Evolutionary conservation across 2,329 filamentous ascomycete genomes (phyloP), one percentile per base, ranked within the genome.

Genomic region (Colletotrichum navitas): DNA sequence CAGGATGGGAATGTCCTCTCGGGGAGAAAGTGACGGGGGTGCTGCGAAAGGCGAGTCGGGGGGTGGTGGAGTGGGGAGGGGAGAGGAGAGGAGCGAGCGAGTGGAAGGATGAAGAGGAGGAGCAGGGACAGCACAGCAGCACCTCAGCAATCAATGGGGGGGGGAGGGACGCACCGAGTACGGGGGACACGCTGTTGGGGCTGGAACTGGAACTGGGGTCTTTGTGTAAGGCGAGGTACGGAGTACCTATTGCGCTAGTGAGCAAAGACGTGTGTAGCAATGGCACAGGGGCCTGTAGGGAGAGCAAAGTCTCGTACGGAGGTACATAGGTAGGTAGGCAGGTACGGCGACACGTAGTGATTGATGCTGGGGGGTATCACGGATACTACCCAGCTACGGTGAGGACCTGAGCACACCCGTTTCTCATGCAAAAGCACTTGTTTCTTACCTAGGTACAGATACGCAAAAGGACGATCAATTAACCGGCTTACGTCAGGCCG

Each of bases 1-100:
- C 56, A 72, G 65, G 63, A 73, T 74, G 73, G 68, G 73, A 74
- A 73, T 69, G 73, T 71, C 67, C 71, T 74, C 71, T 71, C 64
- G 63, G 49, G 51, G 49, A 61, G 63, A 71, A 66, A 72, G 65
- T 47, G 72, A 72, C 68, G 68, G 72, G 68, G 72, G 70, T 72
- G 69, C 69, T 72, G 69, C 69, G 60, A 66, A 71, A 66, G 73
- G 63, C 66, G 73, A 66, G 62, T 71, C 64, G 68, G 68, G 49
- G 66, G 56, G n/a, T n/a, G 63, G 66, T 60, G 65, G 69, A 65
- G 72, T 66, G 62, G 66, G 55, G 66, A 60, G 45, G 49, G 62
- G 58, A 32, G 55, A 63, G 61, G 26, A 54, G 18, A 54, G 58
- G 43, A 62, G 34, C 24, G 62, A 70, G 63, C 18, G 43, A n/a